Base-by-base conservation (phyloP, 306 rosid species). In the Citrullus colocynthis region DNA sequence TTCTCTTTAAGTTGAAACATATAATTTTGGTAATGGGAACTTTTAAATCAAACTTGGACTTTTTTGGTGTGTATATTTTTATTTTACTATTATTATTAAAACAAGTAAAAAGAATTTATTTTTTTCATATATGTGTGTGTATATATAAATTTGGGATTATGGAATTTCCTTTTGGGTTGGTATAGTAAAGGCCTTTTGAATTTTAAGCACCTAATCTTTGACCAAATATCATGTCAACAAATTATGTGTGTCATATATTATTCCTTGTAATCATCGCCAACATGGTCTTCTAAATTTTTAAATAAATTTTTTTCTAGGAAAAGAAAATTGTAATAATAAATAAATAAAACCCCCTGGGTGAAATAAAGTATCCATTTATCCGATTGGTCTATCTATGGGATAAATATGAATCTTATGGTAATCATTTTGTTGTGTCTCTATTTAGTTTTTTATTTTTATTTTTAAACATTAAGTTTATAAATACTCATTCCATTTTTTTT, bases 241-340 rank as follows among this genome's bases (percentile, higher is more conserved):
- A 39, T 21, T 69, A 16, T 62, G 9, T 62, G 42, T 30, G 39
- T 63, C 21, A 12, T 69, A 42, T 42, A 69, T 42, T 32, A 42
- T 42, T 69, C 21, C 73, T 65, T 65, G 75, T 69, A 69, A 69
- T 69, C 75, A 69, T 69, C 75, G 75, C 55, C 56, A 69, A 65
- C 3, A 21, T 17, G 3, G 30, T 65, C 73, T 39, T 65, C 11
- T 18, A 4, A 37, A 65, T 65, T 18, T 17, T 37, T 16, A 17
- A 16, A 16, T 7, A 13, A 2, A 1, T 3, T 2, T 16, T 20
- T 58, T 1, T 59, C 15, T 2, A 11, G 52, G 1, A 48, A 24
- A 59, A 24, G 7, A 59, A 21, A 59, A 4, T 10, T 12, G 5
- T 59, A 24, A 59, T 21, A 21, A 21, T 21, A 58, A 21, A 58